Evolutionary conservation across 2,329 filamentous ascomycete genomes (phyloP), one percentile per base, ranked within the genome.

Genomic region (Penicillium sp.): DNA sequence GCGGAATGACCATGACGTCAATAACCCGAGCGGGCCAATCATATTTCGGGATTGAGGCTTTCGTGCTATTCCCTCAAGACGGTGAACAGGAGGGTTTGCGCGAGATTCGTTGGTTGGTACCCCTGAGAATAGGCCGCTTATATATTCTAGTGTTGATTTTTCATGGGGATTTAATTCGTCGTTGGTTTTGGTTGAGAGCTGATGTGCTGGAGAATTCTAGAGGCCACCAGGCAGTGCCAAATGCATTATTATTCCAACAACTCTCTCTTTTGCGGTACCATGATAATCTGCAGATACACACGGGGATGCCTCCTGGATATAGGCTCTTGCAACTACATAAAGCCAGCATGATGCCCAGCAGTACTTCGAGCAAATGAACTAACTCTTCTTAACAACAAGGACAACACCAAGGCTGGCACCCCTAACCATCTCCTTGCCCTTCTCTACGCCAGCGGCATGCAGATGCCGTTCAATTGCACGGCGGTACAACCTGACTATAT

Each of bases 401-500:
- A 54, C 22, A 36, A 60, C 44, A 14, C 53, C 56, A 27, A 41
- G 46, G 4, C 61, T 57, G 10, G 41, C 36, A 0, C 58, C 62
- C 44, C 55, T 64, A 16, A 67, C 45, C 38, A 46, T 55, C 11
- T 63, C 63, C 35, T 63, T 58, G 2, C 62, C 61, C 33, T 62
- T 53, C 30, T 61, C 46, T 40, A 62, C 55, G 3, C 55, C 58
- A 9, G 58, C 63, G 35, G 68, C 63, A 7, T 62, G 57, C 43
- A 65, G 47, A 9, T 66, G 48, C 33, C 62, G 52, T 55, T 62
- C 63, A 18, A 61, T 55, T 20, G 55, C 48, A 41, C 53, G 58
- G 10, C 66, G 40, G 18, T 63, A 46, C 22, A 54, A 41, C 40
- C 61, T 63, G 16, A 74, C 57, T n/a, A 66, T 62, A 59, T 74